phyloP scores from a whole-genome alignment of 1,284 basidiomycete species.

The Schizopora paradoxa region DNA sequence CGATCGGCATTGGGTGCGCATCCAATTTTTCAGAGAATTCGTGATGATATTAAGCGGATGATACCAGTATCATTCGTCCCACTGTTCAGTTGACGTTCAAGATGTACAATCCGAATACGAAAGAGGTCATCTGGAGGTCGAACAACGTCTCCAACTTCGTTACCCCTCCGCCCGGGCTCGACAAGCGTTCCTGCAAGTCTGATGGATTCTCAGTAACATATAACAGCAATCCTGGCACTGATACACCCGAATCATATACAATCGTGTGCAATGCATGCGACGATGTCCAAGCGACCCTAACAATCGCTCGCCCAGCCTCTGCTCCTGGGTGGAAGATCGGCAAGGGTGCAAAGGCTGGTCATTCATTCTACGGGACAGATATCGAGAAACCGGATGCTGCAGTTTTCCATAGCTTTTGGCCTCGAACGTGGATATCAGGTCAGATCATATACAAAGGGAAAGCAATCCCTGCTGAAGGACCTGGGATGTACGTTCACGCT shows the following conservation, averaged over 20 bases:
- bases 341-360: conserved; percentile 81
- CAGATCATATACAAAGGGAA: conserved; percentile 70
- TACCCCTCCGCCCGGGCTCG: conserved; percentile 63
- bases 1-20: conserved; percentile 87
- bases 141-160: conserved; percentile 84
- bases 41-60: conserved; percentile 52
- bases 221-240: conserved; percentile 58
- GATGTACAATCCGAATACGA: conserved; percentile 77
- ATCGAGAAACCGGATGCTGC: conserved; percentile 77
- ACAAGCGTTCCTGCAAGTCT: conserved; percentile 87
- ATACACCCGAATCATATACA: conserved; percentile 70
- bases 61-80: too few relatives aligned
- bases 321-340: conserved; percentile 91
- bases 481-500: conserved; percentile 93
- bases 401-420: conserved; percentile 92
- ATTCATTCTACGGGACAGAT: conserved; percentile 85
- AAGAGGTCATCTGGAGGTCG: conserved; percentile 82
- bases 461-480: conserved; percentile 61
- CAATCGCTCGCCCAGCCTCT: conserved; percentile 62
- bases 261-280: conserved; percentile 79
- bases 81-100: conserved; percentile 96
- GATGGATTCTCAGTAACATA: conserved; percentile 85
- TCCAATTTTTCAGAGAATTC: conserved; percentile 2
- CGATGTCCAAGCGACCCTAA: conserved; percentile 78
- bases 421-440: conserved; percentile 62